phyloP scores from a whole-genome alignment of 2,329 filamentous ascomycete species.

The Coleophoma eucalyptorum region DNA sequence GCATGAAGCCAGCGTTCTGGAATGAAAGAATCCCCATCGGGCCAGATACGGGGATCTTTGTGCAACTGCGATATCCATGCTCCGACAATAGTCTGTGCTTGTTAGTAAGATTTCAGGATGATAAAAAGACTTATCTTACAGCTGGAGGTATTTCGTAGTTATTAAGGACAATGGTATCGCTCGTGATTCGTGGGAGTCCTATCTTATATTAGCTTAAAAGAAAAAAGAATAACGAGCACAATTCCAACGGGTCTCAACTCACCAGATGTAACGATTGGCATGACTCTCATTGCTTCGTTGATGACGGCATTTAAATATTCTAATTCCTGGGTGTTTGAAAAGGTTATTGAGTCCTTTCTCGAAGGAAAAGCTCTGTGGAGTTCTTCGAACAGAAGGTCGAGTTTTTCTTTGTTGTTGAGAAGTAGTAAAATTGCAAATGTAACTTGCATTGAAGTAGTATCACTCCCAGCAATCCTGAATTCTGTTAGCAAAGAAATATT shows the following conservation, averaged over 20 bases:
- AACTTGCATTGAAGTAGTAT: neutral
- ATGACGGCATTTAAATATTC: neutral
- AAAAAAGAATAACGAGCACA: too few species aligned
- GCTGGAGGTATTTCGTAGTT: too few species aligned
- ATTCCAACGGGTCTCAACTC: too few species aligned
- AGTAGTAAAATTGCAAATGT: neutral
- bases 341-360: neutral
- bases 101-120: too few species aligned
- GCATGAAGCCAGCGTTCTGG: neutral
- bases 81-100: too few species aligned
- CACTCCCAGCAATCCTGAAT: neutral
- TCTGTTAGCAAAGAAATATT: too few species aligned
- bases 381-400: neutral
- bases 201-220: too few species aligned
- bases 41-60: neutral
- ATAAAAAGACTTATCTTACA: too few species aligned
- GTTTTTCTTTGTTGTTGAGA: neutral
- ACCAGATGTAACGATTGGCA: too few species aligned
- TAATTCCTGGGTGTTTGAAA: neutral
- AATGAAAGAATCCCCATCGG: neutral
- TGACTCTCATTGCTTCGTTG: neutral
- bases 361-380: neutral
- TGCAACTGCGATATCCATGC: too few species aligned
- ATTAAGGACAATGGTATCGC: too few species aligned
- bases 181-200: too few species aligned